A percentile compares a stretch with the other conserved stretches of the same genome.
Conservation (phyloP, 192 early-diverging fungal genomes). For the Entomortierella beljakovae region DNA sequence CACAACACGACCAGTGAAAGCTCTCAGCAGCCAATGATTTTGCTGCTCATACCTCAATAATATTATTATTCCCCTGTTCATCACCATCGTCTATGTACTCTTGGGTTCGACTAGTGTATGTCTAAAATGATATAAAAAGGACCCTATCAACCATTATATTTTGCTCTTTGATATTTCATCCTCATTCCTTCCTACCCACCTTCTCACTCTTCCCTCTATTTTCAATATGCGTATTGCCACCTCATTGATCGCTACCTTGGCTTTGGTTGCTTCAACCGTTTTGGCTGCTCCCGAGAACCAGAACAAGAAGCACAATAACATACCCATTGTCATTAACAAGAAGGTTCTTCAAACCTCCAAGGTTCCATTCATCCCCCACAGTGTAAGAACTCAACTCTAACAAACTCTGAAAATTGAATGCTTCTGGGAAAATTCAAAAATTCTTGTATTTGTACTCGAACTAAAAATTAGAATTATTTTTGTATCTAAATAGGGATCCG, state of each 20-base stretch:
- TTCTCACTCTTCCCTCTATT: not conserved
- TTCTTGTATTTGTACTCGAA: not conserved
- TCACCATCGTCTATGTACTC: not conserved
- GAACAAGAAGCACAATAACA: conserved; percentile 16
- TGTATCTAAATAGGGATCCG: conserved; percentile 18
- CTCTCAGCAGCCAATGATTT: not conserved
- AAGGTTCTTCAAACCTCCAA: conserved; percentile 54
- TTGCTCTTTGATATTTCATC: not conserved
- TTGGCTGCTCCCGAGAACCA: conserved; percentile 29
- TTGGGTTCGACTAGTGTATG: not conserved
- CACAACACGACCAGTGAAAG: not conserved
- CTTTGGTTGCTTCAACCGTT: conserved; percentile 32
- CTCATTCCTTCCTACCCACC: not conserved
- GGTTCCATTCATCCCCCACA: conserved; percentile 62
- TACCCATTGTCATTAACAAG: conserved; percentile 43
- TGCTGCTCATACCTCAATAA: not conserved
- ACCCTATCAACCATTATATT: not conserved
- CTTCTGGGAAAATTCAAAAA: not conserved
- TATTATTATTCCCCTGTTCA: not conserved
- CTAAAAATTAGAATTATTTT: not conserved
- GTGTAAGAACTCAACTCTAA: not conserved
- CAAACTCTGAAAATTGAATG: not conserved
- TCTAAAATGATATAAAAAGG: not conserved
- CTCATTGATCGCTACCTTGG: conserved; percentile 24
- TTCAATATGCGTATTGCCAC: conserved; percentile 12